Evolutionary conservation across 2,329 filamentous ascomycete genomes (phyloP).

Genomic region (Trichothecium sympodiale): DNA sequence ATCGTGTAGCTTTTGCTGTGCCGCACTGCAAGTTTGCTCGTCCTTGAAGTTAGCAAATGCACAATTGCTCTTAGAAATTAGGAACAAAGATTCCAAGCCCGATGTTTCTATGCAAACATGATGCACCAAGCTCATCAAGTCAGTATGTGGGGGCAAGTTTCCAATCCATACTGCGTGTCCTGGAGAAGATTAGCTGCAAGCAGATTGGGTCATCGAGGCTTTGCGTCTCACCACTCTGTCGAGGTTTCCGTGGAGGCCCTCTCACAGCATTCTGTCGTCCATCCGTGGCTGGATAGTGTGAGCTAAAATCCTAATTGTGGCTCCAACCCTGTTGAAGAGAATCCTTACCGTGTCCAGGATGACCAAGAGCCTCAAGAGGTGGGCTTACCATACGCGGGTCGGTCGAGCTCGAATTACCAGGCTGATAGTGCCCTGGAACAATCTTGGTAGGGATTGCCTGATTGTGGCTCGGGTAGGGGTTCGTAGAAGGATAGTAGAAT

Average conservation of each 20-base stretch:
- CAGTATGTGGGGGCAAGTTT: constrained; percentile 77
- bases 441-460: constrained; percentile 20
- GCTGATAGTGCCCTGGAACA: constrained; percentile 23
- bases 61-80: constrained; percentile 95
- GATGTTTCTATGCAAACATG: constrained; percentile 75
- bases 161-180: constrained; percentile 95
- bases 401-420: constrained; percentile 9
- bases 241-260: constrained; percentile 29
- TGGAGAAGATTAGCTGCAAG: constrained; percentile 11
- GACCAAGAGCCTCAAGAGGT: constrained; percentile 6
- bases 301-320: background rate
- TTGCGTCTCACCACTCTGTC: constrained; percentile 46
- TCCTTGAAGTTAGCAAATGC: constrained; percentile 93
- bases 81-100: constrained; percentile 77
- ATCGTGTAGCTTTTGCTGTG: constrained; percentile 79
- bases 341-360: constrained; percentile 10
- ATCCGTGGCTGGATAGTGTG: background rate
- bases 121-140: constrained; percentile 74
- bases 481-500: constrained; percentile 33
- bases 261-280: constrained; percentile 15
- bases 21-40: constrained; percentile 61
- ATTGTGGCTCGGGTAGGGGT: constrained; percentile 23
- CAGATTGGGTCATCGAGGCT: background rate
- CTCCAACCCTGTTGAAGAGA: constrained; percentile 10
- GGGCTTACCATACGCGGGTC: constrained; percentile 14